A percentile compares a stretch with the other conserved stretches of the same genome.
phyloP scores from a whole-genome alignment of 768 basidiomycete species.

The Lactarius tabidus region DNA sequence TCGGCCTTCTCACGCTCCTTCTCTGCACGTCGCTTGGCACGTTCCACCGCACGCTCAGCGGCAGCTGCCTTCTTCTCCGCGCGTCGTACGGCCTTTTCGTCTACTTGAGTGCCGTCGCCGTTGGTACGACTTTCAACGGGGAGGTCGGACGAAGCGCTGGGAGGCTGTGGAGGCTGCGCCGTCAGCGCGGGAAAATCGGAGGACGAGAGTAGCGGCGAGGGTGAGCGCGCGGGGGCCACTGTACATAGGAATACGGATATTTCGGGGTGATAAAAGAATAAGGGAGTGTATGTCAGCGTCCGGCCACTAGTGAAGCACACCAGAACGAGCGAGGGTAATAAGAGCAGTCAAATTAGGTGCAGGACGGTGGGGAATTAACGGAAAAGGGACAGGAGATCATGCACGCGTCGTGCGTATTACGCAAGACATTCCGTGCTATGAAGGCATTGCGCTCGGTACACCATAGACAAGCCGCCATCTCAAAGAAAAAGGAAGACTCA shows the following conservation, averaged over 20 bases:
- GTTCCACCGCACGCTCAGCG: conserved; percentile 57
- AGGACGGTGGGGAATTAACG: background rate
- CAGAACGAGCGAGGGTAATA: conserved; percentile 16
- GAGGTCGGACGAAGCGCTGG: conserved; percentile 31
- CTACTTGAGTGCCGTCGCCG: conserved; percentile 32
- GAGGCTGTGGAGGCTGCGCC: conserved; percentile 33
- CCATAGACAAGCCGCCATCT: conserved; percentile 8
- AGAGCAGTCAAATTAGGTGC: background rate
- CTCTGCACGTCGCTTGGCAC: conserved; percentile 57
- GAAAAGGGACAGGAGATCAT: background rate
- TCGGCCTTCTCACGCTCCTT: conserved; percentile 54
- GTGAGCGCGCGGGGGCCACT: conserved; percentile 27
- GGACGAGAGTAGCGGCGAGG: conserved; percentile 51
- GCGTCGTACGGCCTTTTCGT: conserved; percentile 46
- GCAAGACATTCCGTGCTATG: conserved; percentile 6
- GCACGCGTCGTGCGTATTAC: conserved; percentile 7
- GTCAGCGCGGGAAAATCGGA: conserved; percentile 75
- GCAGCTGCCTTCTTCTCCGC: conserved; percentile 54
- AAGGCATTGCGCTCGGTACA: conserved; percentile 21
- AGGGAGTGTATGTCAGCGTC: conserved; percentile 25
- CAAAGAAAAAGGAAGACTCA: conserved; percentile 10
- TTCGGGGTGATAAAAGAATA: conserved; percentile 29
- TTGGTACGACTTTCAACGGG: conserved; percentile 29
- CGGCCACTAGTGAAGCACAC: conserved; percentile 18
- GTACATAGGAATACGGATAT: conserved; percentile 24